Percentiles rank a stretch among this genome's conserved stretches.
These are phyloP conservation scores for Vaccinium myrtillus DNA, from an alignment of 148 eudicot genomes.

Conservation along the genomic window DNA sequence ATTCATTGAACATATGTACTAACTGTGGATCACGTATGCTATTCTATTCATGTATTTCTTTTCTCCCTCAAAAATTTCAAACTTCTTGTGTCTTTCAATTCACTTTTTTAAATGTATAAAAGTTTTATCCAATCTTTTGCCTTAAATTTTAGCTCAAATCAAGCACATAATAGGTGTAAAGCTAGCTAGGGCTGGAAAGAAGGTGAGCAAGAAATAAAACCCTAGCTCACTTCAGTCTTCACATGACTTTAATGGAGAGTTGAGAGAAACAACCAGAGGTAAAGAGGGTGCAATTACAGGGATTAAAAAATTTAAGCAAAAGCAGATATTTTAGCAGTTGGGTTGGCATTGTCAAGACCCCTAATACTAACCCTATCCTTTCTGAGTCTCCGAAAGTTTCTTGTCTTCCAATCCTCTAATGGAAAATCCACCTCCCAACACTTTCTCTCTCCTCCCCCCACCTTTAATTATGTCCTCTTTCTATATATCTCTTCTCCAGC, in stretches of 20 bases:
- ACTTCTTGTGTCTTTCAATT: no score
- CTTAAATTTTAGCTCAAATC: no score
- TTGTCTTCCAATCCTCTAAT: conserved; percentile 44
- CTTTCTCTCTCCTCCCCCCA: background rate
- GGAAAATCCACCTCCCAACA: conserved; percentile 19
- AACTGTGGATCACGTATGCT: no score
- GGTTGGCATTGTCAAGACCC: conserved; percentile 31
- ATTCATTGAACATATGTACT: no score
- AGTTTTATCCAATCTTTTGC: no score
- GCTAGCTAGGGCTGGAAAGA: background rate
- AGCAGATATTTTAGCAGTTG: conserved; percentile 17
- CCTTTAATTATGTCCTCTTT: background rate
- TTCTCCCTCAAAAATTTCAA: no score
- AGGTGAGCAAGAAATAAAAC: background rate
- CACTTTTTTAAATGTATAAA: no score
- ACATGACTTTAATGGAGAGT: background rate
- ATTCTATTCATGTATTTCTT: no score
- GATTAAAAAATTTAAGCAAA: conserved; percentile 27
- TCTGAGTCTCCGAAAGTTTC: conserved; percentile 41
- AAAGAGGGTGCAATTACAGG: conserved; percentile 34
- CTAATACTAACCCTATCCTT: conserved; percentile 38
- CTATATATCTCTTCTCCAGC: background rate
- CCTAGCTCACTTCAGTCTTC: background rate
- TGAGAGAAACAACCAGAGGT: conserved; percentile 37
- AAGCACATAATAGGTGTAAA: no score